Percentiles rank a stretch among this genome's conserved stretches.
These are phyloP conservation scores for Chrysosphaeria jannelii DNA, from an alignment of 2,329 filamentous ascomycete genomes.

Conservation along the genomic window DNA sequence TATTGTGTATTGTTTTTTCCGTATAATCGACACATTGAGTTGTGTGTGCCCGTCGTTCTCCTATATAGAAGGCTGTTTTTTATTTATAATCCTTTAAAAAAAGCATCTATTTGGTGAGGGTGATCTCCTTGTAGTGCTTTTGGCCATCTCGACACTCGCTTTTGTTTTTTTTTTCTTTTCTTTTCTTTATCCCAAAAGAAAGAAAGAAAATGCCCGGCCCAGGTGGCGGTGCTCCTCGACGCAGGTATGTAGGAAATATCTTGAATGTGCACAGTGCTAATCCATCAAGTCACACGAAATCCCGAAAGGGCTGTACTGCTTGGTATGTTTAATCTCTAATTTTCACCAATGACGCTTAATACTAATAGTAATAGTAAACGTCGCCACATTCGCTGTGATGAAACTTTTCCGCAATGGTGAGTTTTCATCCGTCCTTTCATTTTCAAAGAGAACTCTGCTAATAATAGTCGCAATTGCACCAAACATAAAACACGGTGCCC, in stretches of 20 bases:
- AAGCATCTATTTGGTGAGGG: too few relatives aligned
- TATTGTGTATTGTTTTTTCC: too few relatives aligned
- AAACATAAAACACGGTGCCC: constrained; percentile 97
- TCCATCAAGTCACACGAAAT: constrained; percentile 78
- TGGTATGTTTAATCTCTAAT: too few relatives aligned
- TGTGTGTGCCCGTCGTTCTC: too few relatives aligned
- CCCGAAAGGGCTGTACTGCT: constrained; percentile 88
- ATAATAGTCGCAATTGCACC: constrained; percentile 77
- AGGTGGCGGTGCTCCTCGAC: constrained; percentile 68
- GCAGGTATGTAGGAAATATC: constrained; percentile 17
- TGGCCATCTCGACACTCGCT: too few relatives aligned
- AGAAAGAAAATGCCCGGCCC: constrained; percentile 53
- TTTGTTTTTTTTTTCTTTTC: constrained; percentile 5
- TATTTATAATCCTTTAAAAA: too few relatives aligned
- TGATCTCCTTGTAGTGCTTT: too few relatives aligned
- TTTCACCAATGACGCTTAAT: too few relatives aligned
- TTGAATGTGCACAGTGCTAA: not conserved
- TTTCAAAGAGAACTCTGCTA: not conserved
- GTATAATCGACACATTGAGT: too few relatives aligned
- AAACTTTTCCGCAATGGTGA: constrained; percentile 97
- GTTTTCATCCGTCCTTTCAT: not conserved
- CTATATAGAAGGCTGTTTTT: too few relatives aligned
- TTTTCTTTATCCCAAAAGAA: not conserved
- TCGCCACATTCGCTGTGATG: constrained; percentile 90
- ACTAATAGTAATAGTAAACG: constrained; percentile 58